Conservation (phyloP, 345 rosid genomes). For the Cochlearia excelsa region DNA sequence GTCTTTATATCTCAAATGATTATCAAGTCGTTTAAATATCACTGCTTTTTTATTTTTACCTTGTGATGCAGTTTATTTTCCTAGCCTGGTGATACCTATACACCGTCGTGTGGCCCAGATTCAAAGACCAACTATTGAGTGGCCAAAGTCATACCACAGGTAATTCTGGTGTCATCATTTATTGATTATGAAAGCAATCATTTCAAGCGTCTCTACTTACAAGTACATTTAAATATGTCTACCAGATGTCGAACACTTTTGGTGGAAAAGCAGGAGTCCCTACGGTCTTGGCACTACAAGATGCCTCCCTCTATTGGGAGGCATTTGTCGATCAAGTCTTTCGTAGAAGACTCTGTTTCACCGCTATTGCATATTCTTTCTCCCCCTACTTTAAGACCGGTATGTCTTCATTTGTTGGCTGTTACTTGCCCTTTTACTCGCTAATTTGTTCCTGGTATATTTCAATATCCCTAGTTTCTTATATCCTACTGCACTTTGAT, state of each 20-base stretch:
- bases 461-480: too few relatives aligned
- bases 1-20: slow-evolving; percentile 8
- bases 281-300: slow-evolving; percentile 74
- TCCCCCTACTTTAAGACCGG: slow-evolving; percentile 82
- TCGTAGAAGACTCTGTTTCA: slow-evolving; percentile 75
- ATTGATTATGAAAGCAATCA: slow-evolving; percentile 1
- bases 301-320: slow-evolving; percentile 73
- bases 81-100: slow-evolving; percentile 56
- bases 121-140: slow-evolving; percentile 75
- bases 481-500: too few relatives aligned
- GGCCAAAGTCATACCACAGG: slow-evolving; percentile 95
- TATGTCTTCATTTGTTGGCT: slow-evolving; percentile 33
- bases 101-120: slow-evolving; percentile 74
- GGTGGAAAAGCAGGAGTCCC: slow-evolving; percentile 60
- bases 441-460: not conserved
- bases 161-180: slow-evolving; percentile 33
- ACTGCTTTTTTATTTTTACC: slow-evolving; percentile 1
- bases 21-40: slow-evolving; percentile 14
- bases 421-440: not conserved
- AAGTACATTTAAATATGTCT: slow-evolving; percentile 23
- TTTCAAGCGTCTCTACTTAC: slow-evolving; percentile 21
- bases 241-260: slow-evolving; percentile 63
- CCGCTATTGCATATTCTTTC: slow-evolving; percentile 75
- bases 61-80: slow-evolving; percentile 62
- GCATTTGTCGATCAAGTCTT: slow-evolving; percentile 68